phyloP scores from a whole-genome alignment of 164 flowering plant species.

The Vitis amurensis region DNA sequence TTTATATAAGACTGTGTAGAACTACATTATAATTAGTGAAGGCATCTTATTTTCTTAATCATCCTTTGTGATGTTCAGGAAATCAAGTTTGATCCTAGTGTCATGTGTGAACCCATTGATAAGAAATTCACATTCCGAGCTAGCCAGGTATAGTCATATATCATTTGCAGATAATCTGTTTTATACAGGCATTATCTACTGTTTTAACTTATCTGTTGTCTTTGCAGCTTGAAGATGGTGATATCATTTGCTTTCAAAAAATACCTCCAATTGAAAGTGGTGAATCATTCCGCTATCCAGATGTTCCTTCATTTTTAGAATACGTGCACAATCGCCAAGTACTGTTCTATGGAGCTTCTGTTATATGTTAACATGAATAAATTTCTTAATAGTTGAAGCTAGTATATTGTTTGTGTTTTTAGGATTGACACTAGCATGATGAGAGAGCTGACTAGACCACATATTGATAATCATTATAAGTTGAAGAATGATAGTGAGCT shows the following conservation, averaged over 20 bases:
- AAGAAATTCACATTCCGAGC: constrained; percentile 46
- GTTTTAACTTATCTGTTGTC: not conserved
- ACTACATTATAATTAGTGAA: not conserved
- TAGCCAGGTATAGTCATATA: constrained; percentile 52
- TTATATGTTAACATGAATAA: no score
- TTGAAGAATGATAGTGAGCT: no score
- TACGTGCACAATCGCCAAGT: constrained; percentile 83
- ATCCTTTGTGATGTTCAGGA: constrained; percentile 44
- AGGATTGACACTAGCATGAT: no score
- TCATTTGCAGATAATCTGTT: no score
- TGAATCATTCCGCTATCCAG: constrained; percentile 54
- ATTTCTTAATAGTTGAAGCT: no score
- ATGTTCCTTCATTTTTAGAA: constrained; percentile 75
- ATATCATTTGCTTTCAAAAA: constrained; percentile 73
- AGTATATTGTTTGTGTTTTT: no score
- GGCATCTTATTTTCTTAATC: not conserved
- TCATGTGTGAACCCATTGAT: constrained; percentile 78
- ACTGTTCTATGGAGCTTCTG: constrained; percentile 2
- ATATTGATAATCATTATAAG: no score
- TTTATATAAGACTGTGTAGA: no score
- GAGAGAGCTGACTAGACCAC: no score
- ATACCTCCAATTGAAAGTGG: constrained; percentile 29
- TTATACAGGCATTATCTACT: not conserved
- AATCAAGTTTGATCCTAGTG: constrained; percentile 72
- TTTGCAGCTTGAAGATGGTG: constrained; percentile 59